phyloP scores from a whole-genome alignment of 257 asterid genomes.

The Solanum clarkiae region DNA sequence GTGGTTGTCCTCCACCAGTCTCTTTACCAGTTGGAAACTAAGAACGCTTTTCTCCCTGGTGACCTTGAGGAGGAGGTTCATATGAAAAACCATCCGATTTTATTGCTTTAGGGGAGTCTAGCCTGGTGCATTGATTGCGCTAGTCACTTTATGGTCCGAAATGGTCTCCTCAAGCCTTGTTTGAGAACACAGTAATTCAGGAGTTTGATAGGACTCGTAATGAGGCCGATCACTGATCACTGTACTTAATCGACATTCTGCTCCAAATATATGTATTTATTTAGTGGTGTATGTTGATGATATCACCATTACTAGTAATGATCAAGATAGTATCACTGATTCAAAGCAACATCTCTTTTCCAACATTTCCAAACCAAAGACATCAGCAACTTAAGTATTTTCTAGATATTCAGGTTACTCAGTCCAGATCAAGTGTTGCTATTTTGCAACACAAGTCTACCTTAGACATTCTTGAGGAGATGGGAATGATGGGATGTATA shows the following conservation, averaged over 20 bases:
- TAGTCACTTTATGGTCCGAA: background rate
- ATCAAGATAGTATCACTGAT: background rate
- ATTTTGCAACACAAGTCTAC: background rate
- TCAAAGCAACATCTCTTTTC: background rate
- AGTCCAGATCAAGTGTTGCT: background rate
- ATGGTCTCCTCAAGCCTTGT: background rate
- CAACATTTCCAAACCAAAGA: background rate
- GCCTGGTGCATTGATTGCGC: background rate
- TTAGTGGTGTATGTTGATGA: background rate
- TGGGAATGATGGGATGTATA: background rate
- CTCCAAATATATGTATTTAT: background rate
- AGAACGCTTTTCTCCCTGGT: background rate
- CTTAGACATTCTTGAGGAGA: background rate
- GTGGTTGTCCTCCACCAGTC: background rate
- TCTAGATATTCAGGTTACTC: background rate
- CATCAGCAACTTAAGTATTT: background rate
- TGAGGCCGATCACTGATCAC: background rate
- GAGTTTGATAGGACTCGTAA: background rate
- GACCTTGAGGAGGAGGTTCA: background rate
- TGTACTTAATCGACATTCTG: no score
- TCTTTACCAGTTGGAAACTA: background rate
- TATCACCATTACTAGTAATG: background rate
- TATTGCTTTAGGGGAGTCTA: background rate
- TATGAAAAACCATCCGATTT: background rate
- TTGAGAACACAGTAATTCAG: background rate